Percentiles rank a stretch among this genome's conserved stretches.
Evolutionary conservation across 805 yeast species (phyloP).

Genomic region (Candida parachauliodes): DNA sequence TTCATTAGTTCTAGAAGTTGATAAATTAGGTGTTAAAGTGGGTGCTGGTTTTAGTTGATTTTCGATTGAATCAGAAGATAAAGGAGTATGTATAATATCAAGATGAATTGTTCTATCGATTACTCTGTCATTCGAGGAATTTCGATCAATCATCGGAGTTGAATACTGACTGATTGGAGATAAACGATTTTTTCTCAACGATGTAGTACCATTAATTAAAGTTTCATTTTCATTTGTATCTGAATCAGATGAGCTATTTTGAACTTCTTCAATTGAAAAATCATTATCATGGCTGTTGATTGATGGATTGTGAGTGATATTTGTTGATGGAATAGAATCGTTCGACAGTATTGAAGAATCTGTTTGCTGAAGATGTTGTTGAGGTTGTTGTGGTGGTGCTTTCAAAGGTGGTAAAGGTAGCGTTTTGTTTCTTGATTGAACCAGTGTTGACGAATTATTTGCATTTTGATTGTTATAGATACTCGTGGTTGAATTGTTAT

Average conservation of each 20-base stretch:
- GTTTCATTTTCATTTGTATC: slow-evolving; percentile 18
- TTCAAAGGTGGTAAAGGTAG: slow-evolving; percentile 16
- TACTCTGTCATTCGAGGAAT: neutral
- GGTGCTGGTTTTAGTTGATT: slow-evolving; percentile 16
- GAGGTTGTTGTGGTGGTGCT: slow-evolving; percentile 1
- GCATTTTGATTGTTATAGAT: neutral
- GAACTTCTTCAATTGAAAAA: slow-evolving; percentile 37
- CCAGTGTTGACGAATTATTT: slow-evolving; percentile 8
- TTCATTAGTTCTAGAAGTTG: slow-evolving; percentile 9
- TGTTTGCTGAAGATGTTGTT: neutral
- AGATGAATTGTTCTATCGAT: slow-evolving; percentile 2
- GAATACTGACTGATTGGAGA: slow-evolving; percentile 3
- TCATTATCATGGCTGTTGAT: slow-evolving; percentile 16
- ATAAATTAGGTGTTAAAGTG: slow-evolving; percentile 7
- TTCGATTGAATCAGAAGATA: slow-evolving; percentile 1
- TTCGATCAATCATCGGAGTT: slow-evolving; percentile 5
- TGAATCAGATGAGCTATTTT: slow-evolving; percentile 32
- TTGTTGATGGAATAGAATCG: neutral
- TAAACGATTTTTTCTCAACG: slow-evolving; percentile 8
- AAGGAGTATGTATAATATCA: slow-evolving; percentile 7
- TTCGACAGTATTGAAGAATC: neutral
- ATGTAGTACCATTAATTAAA: slow-evolving; percentile 6
- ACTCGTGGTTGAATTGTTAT: slow-evolving; percentile 1
- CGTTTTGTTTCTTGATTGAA: slow-evolving; percentile 11
- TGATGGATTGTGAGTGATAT: neutral